Percentiles rank a stretch among this genome's conserved stretches.
phyloP scores from a whole-genome alignment of 176 grass and related monocot species.

The Thalia dealbata region DNA sequence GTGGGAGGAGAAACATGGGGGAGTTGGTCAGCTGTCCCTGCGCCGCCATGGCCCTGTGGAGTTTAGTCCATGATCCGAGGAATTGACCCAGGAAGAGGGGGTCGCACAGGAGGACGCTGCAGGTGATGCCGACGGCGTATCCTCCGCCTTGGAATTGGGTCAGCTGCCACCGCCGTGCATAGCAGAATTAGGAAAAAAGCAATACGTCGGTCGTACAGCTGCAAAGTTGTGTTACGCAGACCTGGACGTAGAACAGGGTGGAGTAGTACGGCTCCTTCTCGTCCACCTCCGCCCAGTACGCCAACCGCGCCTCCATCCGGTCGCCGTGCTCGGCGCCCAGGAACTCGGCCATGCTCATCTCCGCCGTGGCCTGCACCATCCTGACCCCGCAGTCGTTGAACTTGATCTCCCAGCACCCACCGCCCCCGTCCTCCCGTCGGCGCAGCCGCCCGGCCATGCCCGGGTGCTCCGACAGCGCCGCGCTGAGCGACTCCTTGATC shows the following conservation, averaged over 20 bases:
- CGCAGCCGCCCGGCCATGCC: conserved; percentile 61
- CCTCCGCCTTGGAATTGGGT: conserved; percentile 57
- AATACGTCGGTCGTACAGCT: too few relatives aligned
- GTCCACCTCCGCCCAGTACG: conserved; percentile 45
- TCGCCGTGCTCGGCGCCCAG: conserved; percentile 17
- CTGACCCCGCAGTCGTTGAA: conserved; percentile 60
- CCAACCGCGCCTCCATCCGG: conserved; percentile 34
- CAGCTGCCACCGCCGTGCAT: conserved; percentile 41
- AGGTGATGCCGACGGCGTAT: conserved; percentile 68
- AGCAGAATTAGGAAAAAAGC: not conserved
- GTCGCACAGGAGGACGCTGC: conserved; percentile 52
- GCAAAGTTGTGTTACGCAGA: too few relatives aligned
- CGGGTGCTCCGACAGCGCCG: conserved; percentile 41
- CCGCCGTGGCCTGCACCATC: conserved; percentile 51
- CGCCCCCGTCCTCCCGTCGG: conserved; percentile 28
- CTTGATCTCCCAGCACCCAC: conserved; percentile 72
- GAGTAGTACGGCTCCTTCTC: conserved; percentile 41
- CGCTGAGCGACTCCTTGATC: conserved; percentile 62
- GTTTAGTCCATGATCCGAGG: conserved; percentile 55
- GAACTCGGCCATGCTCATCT: conserved; percentile 51
- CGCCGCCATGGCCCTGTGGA: conserved; percentile 38
- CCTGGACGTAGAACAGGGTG: conserved; percentile 54
- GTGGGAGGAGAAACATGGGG: conserved; percentile 47
- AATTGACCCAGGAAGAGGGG: conserved; percentile 44
- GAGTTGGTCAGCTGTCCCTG: conserved; percentile 11